Percentiles rank a stretch among this genome's conserved stretches.
These are phyloP conservation scores for Dothidotthia symphoricarpi DNA, from an alignment of 2,329 filamentous ascomycete genomes.

Conservation along the genomic window DNA sequence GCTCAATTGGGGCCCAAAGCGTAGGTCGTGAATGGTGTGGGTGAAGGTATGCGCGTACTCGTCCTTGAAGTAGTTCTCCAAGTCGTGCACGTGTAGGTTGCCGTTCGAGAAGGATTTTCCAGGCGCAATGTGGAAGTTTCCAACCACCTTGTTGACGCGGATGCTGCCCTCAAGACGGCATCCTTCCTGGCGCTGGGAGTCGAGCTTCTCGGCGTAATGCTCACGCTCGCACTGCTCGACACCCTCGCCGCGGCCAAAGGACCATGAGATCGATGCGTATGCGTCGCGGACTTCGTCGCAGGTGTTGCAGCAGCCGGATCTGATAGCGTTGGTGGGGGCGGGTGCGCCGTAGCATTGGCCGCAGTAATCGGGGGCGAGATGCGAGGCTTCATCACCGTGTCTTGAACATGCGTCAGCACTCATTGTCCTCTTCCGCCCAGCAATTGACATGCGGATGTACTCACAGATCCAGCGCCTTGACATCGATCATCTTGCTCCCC, in stretches of 20 bases:
- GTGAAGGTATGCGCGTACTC: conserved; percentile 76
- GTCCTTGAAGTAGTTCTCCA: conserved; percentile 89
- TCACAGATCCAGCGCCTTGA: conserved; percentile 42
- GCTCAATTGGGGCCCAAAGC: conserved; percentile 89
- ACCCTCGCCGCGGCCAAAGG: conserved; percentile 85
- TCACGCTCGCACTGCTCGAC: conserved; percentile 95
- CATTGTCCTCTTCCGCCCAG: neutral
- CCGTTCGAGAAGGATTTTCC: conserved; percentile 94
- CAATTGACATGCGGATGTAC: conserved; percentile 4
- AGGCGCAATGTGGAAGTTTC: conserved; percentile 97
- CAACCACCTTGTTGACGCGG: conserved; percentile 96
- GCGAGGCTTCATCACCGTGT: conserved; percentile 65
- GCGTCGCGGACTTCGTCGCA: conserved; percentile 96
- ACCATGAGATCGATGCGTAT: conserved; percentile 86
- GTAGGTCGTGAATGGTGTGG: conserved; percentile 82
- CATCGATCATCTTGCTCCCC: conserved; percentile 59
- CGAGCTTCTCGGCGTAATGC: conserved; percentile 86
- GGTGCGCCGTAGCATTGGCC: conserved; percentile 88
- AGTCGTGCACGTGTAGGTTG: conserved; percentile 95
- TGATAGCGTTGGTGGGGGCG: conserved; percentile 67
- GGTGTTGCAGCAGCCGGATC: conserved; percentile 92
- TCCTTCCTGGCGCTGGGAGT: conserved; percentile 84
- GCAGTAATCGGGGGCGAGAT: conserved; percentile 90
- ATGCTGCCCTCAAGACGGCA: conserved; percentile 91
- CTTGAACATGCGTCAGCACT: conserved; percentile 41